Evolutionary conservation across 768 basidiomycete species (phyloP), one percentile per base, ranked within the genome.

Genomic region (Neoboletus magnificus): DNA sequence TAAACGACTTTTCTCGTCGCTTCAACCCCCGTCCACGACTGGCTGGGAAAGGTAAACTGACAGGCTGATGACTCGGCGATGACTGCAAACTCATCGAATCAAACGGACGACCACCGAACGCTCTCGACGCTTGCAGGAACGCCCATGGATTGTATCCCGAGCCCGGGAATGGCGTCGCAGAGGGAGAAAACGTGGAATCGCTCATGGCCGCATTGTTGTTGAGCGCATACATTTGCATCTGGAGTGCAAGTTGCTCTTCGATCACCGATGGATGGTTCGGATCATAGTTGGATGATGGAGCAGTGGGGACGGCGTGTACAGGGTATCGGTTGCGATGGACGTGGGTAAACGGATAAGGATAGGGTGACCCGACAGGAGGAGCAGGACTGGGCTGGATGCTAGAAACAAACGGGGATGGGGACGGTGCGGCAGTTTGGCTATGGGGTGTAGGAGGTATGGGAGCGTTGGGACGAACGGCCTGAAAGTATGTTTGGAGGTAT

Each of bases 361-460:
- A 91, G 2, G 90, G 90, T 5, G 90, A 91, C 10, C 89, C 88
- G 5, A 75, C 80, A 6, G 80, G 81, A 10, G 77, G 76, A 3
- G 82, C 73, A 0, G 84, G 82, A 57, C 82, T 85, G 15, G 74
- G 76, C 45, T 80, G 80, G 54, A 75, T 76, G 40, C 76, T 78
- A 2, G 83, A 81, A 22, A 86, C 66, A 25, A 84, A 72, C 0
- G 89, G 88, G 1, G 85, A 87, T 0, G 87, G 89, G 0, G 87
- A 85, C 0, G 87, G 86, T 1, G 87, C 86, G 9, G 85, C 81
- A 0, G 87, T 87, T 55, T 87, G 85, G 47, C 81, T 85, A 52
- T 87, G 86, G 4, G 88, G 89, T 0, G 90, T 91, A 0, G 90
- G 89, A 0, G 90, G 89, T 39, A 91, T 79, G 18, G 90, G 90